phyloP scores from a whole-genome alignment of 768 basidiomycete genomes.

The Rickenella mellea region DNA sequence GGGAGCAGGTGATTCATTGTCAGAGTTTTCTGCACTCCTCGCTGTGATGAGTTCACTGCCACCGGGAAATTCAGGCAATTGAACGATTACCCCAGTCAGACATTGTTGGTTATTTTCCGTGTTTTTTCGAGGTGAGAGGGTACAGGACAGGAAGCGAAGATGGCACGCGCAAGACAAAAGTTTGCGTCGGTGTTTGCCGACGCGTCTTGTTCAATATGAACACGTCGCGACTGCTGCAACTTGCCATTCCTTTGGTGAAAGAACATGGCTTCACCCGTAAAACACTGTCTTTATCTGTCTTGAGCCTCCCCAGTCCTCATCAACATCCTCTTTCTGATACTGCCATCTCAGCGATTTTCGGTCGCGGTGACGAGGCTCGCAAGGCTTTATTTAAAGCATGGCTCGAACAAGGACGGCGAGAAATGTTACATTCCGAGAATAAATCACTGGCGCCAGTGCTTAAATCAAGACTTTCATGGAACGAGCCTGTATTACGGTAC shows the following conservation, averaged over 20 bases:
- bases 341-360: slow-evolving; percentile 68
- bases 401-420: slow-evolving; percentile 52
- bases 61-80: not conserved
- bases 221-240: slow-evolving; percentile 35
- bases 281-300: slow-evolving; percentile 55
- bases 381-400: slow-evolving; percentile 61
- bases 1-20: slow-evolving; percentile 21
- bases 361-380: slow-evolving; percentile 55
- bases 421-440: slow-evolving; percentile 29
- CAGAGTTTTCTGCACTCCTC: slow-evolving; percentile 26
- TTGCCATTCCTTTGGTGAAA: slow-evolving; percentile 53
- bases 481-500: slow-evolving; percentile 54
- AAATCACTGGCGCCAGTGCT: slow-evolving; percentile 43
- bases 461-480: slow-evolving; percentile 46
- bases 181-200: too few relatives aligned
- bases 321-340: slow-evolving; percentile 55
- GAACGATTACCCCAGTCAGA: slow-evolving; percentile 36
- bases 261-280: slow-evolving; percentile 70
- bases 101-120: slow-evolving; percentile 16
- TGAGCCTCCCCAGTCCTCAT: slow-evolving; percentile 40
- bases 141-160: too few relatives aligned
- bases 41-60: slow-evolving; percentile 10
- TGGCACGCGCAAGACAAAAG: too few relatives aligned
- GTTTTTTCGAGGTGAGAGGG: too few relatives aligned
- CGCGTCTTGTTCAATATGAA: slow-evolving; percentile 2